Conservation (phyloP, 2,329 filamentous ascomycete genomes). For the Penicillium glabrum region DNA sequence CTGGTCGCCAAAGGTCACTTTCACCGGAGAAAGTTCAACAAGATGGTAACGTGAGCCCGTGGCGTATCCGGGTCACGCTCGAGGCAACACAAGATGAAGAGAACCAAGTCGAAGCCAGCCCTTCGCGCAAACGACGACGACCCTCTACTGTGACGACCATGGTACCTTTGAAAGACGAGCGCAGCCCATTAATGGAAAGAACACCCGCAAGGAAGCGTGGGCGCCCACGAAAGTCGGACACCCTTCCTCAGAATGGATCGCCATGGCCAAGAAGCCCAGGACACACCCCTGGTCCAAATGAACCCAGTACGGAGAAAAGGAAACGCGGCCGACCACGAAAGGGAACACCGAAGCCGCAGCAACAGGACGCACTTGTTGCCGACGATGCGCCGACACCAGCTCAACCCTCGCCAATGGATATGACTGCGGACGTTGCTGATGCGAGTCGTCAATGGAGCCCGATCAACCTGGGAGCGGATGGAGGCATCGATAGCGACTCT, state of each 20-base stretch:
- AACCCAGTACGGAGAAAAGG: slow-evolving; percentile 31
- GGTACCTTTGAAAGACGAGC: slow-evolving; percentile 43
- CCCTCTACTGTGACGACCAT: slow-evolving; percentile 40
- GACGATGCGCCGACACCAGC: slow-evolving; percentile 18
- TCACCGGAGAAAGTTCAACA: slow-evolving; percentile 40
- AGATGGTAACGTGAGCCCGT: slow-evolving; percentile 46
- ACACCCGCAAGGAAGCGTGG: slow-evolving; percentile 44
- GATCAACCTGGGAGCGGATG: slow-evolving; percentile 14
- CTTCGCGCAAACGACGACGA: slow-evolving; percentile 32
- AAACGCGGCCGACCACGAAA: slow-evolving; percentile 41
- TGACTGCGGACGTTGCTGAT: slow-evolving; percentile 27
- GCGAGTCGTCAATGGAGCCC: slow-evolving; percentile 13
- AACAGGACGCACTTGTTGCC: slow-evolving; percentile 15
- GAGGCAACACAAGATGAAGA: slow-evolving; percentile 48
- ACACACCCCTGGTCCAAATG: slow-evolving; percentile 24
- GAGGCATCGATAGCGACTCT: slow-evolving; percentile 20
- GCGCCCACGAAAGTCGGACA: slow-evolving; percentile 44
- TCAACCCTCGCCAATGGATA: slow-evolving; percentile 21
- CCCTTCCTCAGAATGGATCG: slow-evolving; percentile 32
- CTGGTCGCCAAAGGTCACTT: slow-evolving; percentile 28
- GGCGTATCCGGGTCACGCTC: slow-evolving; percentile 50
- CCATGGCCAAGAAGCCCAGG: slow-evolving; percentile 34
- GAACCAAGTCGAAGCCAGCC: slow-evolving; percentile 27
- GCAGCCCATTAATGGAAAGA: slow-evolving; percentile 27
- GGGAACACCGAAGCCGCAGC: slow-evolving; percentile 20